phyloP scores from a whole-genome alignment of 2,329 filamentous ascomycete species.

The Calonectria fujianensis region DNA sequence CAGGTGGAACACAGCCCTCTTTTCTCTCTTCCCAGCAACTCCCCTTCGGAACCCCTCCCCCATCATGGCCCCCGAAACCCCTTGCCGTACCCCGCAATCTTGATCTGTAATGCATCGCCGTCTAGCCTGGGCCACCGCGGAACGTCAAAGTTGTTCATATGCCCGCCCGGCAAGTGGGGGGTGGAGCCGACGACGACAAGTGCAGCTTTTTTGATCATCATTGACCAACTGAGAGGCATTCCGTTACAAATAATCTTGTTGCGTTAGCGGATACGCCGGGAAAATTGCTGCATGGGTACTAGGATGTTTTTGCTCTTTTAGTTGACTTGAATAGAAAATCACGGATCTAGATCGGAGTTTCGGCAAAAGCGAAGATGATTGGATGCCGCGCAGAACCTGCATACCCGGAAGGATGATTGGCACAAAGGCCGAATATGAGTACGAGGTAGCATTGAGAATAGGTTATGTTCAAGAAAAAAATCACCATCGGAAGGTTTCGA shows the following conservation, averaged over 20 bases:
- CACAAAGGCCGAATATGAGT: background rate
- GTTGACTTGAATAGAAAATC: background rate
- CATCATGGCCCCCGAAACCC: conserved; percentile 30
- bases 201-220: background rate
- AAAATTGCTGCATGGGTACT: background rate
- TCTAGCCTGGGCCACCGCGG: conserved; percentile 14
- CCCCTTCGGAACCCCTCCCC: conserved; percentile 37
- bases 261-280: background rate
- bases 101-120: conserved; percentile 18
- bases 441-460: background rate
- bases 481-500: background rate
- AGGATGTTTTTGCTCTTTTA: background rate
- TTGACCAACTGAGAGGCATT: conserved; percentile 12
- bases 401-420: background rate
- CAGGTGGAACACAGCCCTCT: conserved; percentile 21
- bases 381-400: background rate
- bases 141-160: conserved; percentile 4
- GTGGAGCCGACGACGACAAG: conserved; percentile 29
- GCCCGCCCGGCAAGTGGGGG: conserved; percentile 39
- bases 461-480: background rate
- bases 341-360: background rate
- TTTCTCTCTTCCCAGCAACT: conserved; percentile 24
- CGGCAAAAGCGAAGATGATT: background rate
- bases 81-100: conserved; percentile 29
- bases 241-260: background rate